Conservation (phyloP, 306 rosid genomes). For the Sphenostylis stenocarpa region DNA sequence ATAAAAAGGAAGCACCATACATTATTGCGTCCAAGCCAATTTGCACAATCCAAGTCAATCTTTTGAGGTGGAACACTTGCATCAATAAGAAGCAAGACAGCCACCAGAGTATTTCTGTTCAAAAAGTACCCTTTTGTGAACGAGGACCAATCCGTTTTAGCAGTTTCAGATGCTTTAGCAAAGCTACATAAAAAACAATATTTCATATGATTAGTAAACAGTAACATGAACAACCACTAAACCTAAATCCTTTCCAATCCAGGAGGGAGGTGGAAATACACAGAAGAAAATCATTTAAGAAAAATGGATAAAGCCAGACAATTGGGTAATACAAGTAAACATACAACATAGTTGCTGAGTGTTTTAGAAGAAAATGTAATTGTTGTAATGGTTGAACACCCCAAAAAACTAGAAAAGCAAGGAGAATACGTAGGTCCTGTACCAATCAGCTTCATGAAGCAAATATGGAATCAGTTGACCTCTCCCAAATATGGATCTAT, state of each 20-base stretch:
- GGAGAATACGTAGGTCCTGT: not conserved
- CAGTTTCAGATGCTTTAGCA: slow-evolving; percentile 82
- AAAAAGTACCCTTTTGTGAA: slow-evolving; percentile 93
- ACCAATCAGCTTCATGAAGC: not conserved
- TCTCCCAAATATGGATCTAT: not conserved
- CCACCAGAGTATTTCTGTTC: slow-evolving; percentile 71
- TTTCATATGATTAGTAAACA: slow-evolving; percentile 6
- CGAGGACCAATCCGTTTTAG: slow-evolving; percentile 82
- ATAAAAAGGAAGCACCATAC: slow-evolving; percentile 39
- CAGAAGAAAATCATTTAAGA: not conserved
- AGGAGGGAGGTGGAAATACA: not conserved
- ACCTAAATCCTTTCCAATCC: slow-evolving; percentile 2
- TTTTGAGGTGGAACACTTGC: slow-evolving; percentile 96
- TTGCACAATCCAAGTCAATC: slow-evolving; percentile 88
- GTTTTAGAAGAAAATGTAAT: not conserved
- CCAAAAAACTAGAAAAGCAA: not conserved
- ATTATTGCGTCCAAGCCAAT: slow-evolving; percentile 90
- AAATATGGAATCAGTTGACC: not conserved
- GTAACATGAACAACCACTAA: not conserved
- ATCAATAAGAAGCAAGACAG: slow-evolving; percentile 80
- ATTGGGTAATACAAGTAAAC: not conserved
- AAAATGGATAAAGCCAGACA: not conserved
- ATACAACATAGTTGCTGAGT: not conserved
- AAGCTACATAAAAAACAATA: slow-evolving; percentile 50
- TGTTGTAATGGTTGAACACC: not conserved